These are phyloP conservation scores for Metrosideros polymorpha DNA, from an alignment of 441 rosid species.

Conservation along the genomic window DNA sequence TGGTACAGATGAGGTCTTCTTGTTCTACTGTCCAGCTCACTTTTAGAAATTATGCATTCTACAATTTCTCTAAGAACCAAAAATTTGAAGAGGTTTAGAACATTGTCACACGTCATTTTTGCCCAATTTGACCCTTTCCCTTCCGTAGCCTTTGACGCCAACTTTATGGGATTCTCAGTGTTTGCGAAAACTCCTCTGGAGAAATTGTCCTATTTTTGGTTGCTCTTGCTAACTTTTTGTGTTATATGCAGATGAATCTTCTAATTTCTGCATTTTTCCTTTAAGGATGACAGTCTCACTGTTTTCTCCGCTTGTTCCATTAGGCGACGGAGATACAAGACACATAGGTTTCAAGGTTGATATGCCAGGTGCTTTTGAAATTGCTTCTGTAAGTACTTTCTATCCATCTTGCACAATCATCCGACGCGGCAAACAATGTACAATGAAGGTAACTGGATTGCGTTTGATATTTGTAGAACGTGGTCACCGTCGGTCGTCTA, in stretches of 20 bases:
- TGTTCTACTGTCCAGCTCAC: neutral
- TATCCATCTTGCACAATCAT: neutral
- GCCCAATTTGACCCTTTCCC: neutral
- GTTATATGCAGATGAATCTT: neutral
- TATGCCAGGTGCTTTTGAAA: slow-evolving; percentile 71
- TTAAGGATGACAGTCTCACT: neutral
- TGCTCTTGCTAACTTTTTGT: neutral
- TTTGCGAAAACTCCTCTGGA: neutral
- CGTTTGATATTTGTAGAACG: slow-evolving; percentile 20
- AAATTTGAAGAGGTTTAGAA: neutral
- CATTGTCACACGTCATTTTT: neutral
- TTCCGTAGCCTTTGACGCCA: neutral
- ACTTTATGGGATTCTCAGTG: neutral
- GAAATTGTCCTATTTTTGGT: neutral
- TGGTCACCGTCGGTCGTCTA: slow-evolving; percentile 65
- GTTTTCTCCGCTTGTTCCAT: neutral
- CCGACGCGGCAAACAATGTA: neutral
- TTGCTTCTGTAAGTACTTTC: slow-evolving; percentile 45
- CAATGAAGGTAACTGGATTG: neutral
- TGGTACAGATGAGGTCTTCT: neutral
- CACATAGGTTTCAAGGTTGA: slow-evolving; percentile 71
- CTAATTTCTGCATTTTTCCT: neutral
- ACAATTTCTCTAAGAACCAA: neutral
- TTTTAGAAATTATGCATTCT: neutral
- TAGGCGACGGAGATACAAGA: slow-evolving; percentile 87